Evolutionary conservation across 257 asterid species (phyloP).

Genomic region (Petrea volubilis): DNA sequence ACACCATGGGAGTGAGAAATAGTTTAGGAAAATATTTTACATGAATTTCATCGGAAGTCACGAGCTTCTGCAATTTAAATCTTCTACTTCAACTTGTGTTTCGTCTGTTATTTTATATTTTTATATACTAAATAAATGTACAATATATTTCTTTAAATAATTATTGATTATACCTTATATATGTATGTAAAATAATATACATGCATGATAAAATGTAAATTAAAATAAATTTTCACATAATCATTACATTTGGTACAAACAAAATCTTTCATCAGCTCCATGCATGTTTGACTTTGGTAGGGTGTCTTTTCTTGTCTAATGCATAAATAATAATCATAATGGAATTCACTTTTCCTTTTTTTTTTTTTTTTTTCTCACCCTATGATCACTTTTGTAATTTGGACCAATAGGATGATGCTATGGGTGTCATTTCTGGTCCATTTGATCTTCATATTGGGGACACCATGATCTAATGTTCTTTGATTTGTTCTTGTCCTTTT

Average conservation of each 20-base stretch:
- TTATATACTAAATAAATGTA: too few relatives aligned
- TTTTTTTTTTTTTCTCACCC: conserved; percentile 1
- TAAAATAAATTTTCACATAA: too few relatives aligned
- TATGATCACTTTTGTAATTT: not conserved
- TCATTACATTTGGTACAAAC: not conserved
- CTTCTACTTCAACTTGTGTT: too few relatives aligned
- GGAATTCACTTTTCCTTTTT: conserved; percentile 28
- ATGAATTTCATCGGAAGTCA: not conserved
- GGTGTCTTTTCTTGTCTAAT: conserved; percentile 26
- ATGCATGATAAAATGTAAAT: too few relatives aligned
- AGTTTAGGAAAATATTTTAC: conserved; percentile 15
- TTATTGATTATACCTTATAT: too few relatives aligned
- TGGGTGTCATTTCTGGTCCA: conserved; percentile 19
- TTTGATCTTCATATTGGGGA: conserved; percentile 29
- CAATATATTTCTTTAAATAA: too few relatives aligned
- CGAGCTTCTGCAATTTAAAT: not conserved
- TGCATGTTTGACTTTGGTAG: conserved; percentile 33
- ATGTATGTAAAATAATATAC: too few relatives aligned
- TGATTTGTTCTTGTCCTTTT: conserved; percentile 36
- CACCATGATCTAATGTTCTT: conserved; percentile 36
- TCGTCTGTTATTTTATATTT: too few relatives aligned
- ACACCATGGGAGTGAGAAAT: conserved; percentile 26
- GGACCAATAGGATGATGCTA: conserved; percentile 22
- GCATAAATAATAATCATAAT: conserved; percentile 25
- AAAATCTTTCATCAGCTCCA: conserved; percentile 15